Evolutionary conservation across 352 stramenopile genomes (phyloP), one percentile per base, ranked within the genome.

Genomic region (Globisporangium sylvaticum): DNA sequence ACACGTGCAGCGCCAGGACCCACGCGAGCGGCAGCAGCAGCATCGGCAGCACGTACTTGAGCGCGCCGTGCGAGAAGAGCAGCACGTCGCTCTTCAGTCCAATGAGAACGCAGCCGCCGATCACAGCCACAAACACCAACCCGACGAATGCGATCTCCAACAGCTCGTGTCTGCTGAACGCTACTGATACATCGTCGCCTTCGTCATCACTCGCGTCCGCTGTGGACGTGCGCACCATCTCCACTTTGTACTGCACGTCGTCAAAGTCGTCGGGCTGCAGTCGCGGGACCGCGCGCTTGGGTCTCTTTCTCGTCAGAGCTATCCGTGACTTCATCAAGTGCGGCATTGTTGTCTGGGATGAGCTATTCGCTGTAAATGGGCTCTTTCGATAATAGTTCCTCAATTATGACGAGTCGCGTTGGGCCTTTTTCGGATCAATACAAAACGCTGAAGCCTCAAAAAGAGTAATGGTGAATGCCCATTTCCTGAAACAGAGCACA

Each of bases 241-340:
- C 81, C 32, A 87, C 74, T 67, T 75, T 81, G 75, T 92, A 89
- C 44, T 80, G 72, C 50, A 88, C 73, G 65, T 83, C 79, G 56
- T 87, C 75, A 66, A 92, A 89, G 66, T 92, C 81, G 22, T 88
- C 81, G n/a, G 76, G 76, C 5, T 70, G 69, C 24, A 91, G 71
- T 9, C 46, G 66, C 9, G 27, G 25, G n/a, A 73, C 65, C 22
- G 68, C 18, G 12, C 61, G 61, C 20, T 71, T 67, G 39, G 57
- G 54, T 20, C 53, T 44, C 39, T 54, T 57, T 48, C 44, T 57
- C 18, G 39, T 42, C 2, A 20, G 44, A 65, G 27, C 59, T 1
- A 46, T 24, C 15, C 20, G 39, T 14, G 27, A 18, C 14, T 10
- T 59, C 54, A 31, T 42, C 25, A 59, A 4, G 15, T 22, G 27